These are phyloP conservation scores for Aspergillus steynii DNA, from an alignment of 495 filamentous ascomycete genomes.

Conservation along the genomic window DNA sequence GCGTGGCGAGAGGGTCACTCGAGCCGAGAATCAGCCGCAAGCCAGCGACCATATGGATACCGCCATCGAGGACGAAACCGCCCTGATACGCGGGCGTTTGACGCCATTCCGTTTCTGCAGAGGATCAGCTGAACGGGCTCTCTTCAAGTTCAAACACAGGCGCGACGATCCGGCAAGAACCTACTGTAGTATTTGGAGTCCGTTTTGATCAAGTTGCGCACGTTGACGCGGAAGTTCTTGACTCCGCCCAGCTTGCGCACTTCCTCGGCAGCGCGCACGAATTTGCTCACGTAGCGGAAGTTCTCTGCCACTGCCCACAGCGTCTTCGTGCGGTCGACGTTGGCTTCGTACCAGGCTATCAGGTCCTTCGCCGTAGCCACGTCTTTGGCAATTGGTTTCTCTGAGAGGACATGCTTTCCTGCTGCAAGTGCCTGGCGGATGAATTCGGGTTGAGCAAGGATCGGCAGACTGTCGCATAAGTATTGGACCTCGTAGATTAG, in stretches of 20 bases:
- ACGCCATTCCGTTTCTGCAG: slow-evolving; percentile 68
- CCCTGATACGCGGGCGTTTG: slow-evolving; percentile 71
- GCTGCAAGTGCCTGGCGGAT: slow-evolving; percentile 55
- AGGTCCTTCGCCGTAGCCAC: slow-evolving; percentile 61
- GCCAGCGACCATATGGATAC: slow-evolving; percentile 70
- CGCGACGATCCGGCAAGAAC: slow-evolving; percentile 14
- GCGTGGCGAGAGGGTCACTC: slow-evolving; percentile 39
- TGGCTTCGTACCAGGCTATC: slow-evolving; percentile 58
- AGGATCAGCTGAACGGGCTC: slow-evolving; percentile 12
- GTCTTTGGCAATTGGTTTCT: slow-evolving; percentile 78
- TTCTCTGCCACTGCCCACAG: slow-evolving; percentile 75
- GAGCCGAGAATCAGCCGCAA: slow-evolving; percentile 59
- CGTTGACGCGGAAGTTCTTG: slow-evolving; percentile 60
- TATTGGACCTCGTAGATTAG: background rate
- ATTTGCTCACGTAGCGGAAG: slow-evolving; percentile 64
- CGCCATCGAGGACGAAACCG: slow-evolving; percentile 77
- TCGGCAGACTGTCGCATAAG: slow-evolving; percentile 40
- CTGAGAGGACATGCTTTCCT: slow-evolving; percentile 80
- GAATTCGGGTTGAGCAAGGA: slow-evolving; percentile 39
- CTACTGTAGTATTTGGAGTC: slow-evolving; percentile 60
- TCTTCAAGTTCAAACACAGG: background rate
- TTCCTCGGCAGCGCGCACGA: slow-evolving; percentile 55
- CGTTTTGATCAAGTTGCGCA: slow-evolving; percentile 53
- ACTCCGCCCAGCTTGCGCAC: slow-evolving; percentile 63
- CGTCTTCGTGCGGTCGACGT: slow-evolving; percentile 46